Evolutionary conservation across 176 grass and related monocot genomes (phyloP), one percentile per base, ranked within the genome.

Genomic region (Rhipidocladum racemiflorum): DNA sequence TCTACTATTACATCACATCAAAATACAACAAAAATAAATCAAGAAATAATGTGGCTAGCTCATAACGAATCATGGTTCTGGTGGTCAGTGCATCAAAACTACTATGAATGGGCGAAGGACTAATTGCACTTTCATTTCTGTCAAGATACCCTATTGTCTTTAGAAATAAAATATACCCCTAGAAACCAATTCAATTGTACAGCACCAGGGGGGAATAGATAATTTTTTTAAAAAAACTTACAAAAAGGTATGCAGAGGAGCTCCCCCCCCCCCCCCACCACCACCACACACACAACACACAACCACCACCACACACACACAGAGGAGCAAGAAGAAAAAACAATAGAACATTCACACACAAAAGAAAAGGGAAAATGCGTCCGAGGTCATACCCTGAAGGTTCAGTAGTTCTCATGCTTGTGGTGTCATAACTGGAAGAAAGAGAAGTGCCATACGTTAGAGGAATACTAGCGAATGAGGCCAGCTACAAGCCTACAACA

Each of bases 371-470:
- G n/a, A 11, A 55, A 51, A 38, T 17, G 6, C 34, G 12, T 25
- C 43, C 50, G 28, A 70, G 61, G 61, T 35, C 81, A 49, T 89
- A 94, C 92, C 77, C 56, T 45, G 83, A 63, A 84, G 79, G 81
- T 82, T 92, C 86, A 72, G 84, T 27, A 75, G 59, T 71, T 70
- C 57, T 65, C 46, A 21, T 32, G 38, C 30, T 70, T 59, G 25
- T 40, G 63, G 34, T 68, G 64, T 84, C 88, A 25, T 65, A 85
- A 54, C 93, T 96, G 90, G 42, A 68, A 89, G 7, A 78, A 88
- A 86, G 10, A 78, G 5, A 88, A 86, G 10, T 32, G 63, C 21
- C 25, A 46, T 20, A 14, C 10, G 39, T 90, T 78, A 90, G 60
- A 59, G 28, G 63, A 71, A 48, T 36, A 70, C 27, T 76, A 45